Evolutionary conservation across 163 green algal species (phyloP).

Genomic region (Scenedesmus sp.): DNA sequence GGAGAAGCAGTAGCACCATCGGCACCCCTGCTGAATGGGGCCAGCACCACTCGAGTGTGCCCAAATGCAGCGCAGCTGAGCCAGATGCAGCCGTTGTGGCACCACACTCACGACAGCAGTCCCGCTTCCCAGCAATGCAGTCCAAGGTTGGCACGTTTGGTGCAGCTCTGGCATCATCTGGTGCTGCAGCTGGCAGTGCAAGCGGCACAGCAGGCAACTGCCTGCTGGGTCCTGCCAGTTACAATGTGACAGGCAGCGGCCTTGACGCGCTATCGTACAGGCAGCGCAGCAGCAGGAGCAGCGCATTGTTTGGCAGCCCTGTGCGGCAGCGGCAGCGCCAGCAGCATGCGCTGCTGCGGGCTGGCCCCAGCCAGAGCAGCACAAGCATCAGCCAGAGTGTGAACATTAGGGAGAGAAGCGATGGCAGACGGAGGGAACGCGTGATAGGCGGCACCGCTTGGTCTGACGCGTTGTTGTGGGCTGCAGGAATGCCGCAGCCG

Average conservation of each 20-base stretch:
- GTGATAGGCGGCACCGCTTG: no score
- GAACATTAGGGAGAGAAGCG: neutral
- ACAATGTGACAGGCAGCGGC: slow-evolving; percentile 10
- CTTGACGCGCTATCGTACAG: slow-evolving; percentile 36
- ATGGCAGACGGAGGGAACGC: neutral
- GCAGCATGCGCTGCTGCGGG: neutral
- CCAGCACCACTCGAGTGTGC: neutral
- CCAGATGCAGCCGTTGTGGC: neutral
- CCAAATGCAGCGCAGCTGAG: slow-evolving; percentile 6
- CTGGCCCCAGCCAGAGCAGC: neutral
- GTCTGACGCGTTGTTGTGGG: no score
- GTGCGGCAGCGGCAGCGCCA: neutral
- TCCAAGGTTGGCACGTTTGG: neutral
- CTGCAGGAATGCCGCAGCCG: no score
- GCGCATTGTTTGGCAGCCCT: neutral
- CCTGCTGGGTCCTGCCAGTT: slow-evolving; percentile 20
- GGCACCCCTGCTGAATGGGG: neutral
- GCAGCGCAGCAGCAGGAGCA: slow-evolving; percentile 34
- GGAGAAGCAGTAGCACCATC: slow-evolving; percentile 4
- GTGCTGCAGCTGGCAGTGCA: neutral
- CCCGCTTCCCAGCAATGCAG: neutral
- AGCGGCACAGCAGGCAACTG: neutral
- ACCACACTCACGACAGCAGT: neutral
- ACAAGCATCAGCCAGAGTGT: neutral
- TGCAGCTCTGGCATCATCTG: neutral